Evolutionary conservation across 108 stramenopile species (phyloP).

Genomic region (Conticribra weissflogii): DNA sequence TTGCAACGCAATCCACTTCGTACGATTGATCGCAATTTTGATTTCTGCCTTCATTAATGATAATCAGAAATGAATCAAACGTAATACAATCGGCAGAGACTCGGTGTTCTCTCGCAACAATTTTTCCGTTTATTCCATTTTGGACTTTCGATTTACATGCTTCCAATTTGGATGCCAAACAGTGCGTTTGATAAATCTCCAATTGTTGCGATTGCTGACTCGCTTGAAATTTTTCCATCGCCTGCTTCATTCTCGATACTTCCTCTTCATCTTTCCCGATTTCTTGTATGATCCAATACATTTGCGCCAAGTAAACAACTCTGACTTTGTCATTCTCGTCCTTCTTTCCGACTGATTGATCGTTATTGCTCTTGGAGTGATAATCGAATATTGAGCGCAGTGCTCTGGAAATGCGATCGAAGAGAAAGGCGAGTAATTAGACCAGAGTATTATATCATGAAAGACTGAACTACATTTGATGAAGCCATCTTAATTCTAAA

Average conservation of each 20-base stretch:
- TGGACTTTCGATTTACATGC: not conserved
- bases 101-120: not conserved
- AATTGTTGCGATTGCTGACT: not conserved
- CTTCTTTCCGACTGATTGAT: not conserved
- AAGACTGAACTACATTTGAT: not conserved
- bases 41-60: not conserved
- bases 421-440: not conserved
- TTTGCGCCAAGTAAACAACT: not conserved
- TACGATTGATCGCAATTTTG: not conserved
- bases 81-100: conserved; percentile 3
- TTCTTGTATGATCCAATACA: not conserved
- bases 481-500: no score
- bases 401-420: not conserved
- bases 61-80: not conserved
- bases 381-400: conserved; percentile 12
- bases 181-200: not conserved
- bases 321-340: not conserved
- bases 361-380: not conserved
- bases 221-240: conserved; percentile 7
- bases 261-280: conserved; percentile 3
- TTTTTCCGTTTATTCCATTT: no score
- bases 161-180: not conserved
- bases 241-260: not conserved
- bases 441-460: not conserved
- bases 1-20: no score